Conservation (phyloP, 75 land plant genomes). For the Azolla pinnata region DNA sequence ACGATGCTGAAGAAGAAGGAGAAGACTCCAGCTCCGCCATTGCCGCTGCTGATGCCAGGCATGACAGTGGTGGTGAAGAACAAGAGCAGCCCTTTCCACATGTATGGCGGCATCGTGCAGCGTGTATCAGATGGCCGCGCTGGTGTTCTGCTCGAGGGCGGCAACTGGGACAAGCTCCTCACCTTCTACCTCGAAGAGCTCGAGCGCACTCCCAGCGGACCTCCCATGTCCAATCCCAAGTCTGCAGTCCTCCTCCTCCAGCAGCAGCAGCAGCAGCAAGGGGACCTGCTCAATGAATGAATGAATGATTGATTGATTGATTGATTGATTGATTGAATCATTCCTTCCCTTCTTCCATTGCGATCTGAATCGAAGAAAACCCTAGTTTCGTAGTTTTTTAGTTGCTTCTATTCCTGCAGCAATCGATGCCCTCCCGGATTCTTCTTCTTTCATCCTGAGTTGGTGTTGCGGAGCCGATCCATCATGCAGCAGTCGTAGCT, state of each 20-base stretch:
- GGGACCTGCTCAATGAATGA: too few relatives aligned
- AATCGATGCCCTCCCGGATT: too few relatives aligned
- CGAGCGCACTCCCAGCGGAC: constrained; percentile 68
- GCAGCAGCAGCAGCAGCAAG: too few relatives aligned
- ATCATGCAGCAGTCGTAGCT: too few relatives aligned
- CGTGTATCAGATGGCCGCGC: constrained; percentile 81
- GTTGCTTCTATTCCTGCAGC: too few relatives aligned
- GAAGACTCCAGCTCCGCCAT: constrained; percentile 41
- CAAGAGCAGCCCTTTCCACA: constrained; percentile 57
- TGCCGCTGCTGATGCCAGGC: constrained; percentile 78
- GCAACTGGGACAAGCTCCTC: constrained; percentile 75
- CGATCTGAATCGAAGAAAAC: too few relatives aligned
- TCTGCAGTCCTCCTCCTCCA: constrained; percentile 52
- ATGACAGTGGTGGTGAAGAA: constrained; percentile 87
- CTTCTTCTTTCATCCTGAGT: too few relatives aligned
- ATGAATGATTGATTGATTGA: too few relatives aligned
- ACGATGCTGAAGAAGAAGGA: not conserved
- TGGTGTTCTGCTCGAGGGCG: constrained; percentile 89
- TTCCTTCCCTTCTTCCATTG: too few relatives aligned
- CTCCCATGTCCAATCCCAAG: constrained; percentile 78
- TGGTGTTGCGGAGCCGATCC: too few relatives aligned
- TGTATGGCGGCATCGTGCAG: constrained; percentile 83
- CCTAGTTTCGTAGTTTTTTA: too few relatives aligned
- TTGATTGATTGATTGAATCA: too few relatives aligned
- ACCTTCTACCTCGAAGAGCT: constrained; percentile 65